Evolutionary conservation across 768 basidiomycete species (phyloP), one percentile per base, ranked within the genome.

Genomic region (Suillus ampliporus): DNA sequence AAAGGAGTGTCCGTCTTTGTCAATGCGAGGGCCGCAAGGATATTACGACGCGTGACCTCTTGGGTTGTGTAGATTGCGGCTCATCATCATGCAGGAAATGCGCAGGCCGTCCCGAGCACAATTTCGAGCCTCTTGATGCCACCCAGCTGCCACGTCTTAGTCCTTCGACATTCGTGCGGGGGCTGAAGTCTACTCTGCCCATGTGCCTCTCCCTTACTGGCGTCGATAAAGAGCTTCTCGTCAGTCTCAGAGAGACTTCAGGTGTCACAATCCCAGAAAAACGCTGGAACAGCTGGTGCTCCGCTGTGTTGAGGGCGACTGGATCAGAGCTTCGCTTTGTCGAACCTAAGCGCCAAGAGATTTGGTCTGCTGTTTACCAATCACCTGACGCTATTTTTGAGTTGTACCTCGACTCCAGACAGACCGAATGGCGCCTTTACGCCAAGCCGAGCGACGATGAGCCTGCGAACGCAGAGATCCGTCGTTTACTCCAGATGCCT

Each of bases 31-130:
- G 95, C 4, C 90, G 92, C 11, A 82, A 86, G 41, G 89, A 86
- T 64, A 88, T 95, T 69, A 90, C 93, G 1, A 83, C 81, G 11
- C 82, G 87, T 38, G 80, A 82, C 38, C 77, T 96, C 43, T 83
- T 85, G 41, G 84, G 82, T 13, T 98, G 96, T 74, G 64, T 71
- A 15, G 91, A 94, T 63, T 98, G 96, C 70, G 85, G 84, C 7
- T 85, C 86, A 10, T 85, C 92, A 15, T 89, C 90, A 38, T 98
- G 96, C 79, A 83, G 84, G 66, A 89, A 89, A 72, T 97, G 95
- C 71, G 92, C 92, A 46, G 95, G 94, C 31, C 88, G 94, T 67
- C 96, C 96, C 0, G 92, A 95, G 68, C 96, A 98, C 74, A 90
- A 89, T 66, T 87, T 86, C 65, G 71, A 74, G 21, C 75, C 79